Percentiles rank a stretch among this genome's conserved stretches.
These are phyloP conservation scores for Ilyonectria sp. DNA, from an alignment of 2,329 filamentous ascomycete genomes.

Conservation along the genomic window DNA sequence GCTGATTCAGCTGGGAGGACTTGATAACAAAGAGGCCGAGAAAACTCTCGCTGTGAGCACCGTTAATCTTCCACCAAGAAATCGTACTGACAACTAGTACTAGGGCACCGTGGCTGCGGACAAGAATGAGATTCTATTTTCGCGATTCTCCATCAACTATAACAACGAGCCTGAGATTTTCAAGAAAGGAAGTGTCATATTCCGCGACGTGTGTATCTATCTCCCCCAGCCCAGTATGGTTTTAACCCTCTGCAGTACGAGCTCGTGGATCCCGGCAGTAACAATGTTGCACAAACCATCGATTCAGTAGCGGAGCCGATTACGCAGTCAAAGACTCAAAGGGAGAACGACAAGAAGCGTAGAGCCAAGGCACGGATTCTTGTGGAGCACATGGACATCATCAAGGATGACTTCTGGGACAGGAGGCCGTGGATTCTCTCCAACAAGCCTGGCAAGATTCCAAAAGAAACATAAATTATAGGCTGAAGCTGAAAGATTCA, in stretches of 20 bases:
- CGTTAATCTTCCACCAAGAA: neutral
- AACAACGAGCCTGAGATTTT: conserved; percentile 95
- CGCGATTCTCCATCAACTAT: conserved; percentile 92
- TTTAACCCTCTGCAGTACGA: conserved; percentile 71
- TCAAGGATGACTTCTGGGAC: conserved; percentile 96
- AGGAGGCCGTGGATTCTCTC: conserved; percentile 87
- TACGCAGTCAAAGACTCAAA: conserved; percentile 81
- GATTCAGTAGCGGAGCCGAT: conserved; percentile 67
- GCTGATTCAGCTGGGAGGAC: conserved; percentile 82
- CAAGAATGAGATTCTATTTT: conserved; percentile 97
- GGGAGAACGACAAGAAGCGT: conserved; percentile 86
- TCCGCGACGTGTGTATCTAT: conserved; percentile 76
- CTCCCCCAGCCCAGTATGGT: neutral
- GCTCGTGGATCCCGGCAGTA: conserved; percentile 72
- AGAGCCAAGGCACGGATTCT: conserved; percentile 85
- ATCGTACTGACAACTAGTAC: conserved; percentile 37
- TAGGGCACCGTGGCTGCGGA: conserved; percentile 88
- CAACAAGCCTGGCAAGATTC: conserved; percentile 79
- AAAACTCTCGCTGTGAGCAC: conserved; percentile 78
- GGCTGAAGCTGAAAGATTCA: too few relatives aligned
- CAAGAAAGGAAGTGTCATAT: conserved; percentile 93
- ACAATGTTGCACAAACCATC: conserved; percentile 62
- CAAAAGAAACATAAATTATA: conserved; percentile 66
- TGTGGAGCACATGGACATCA: conserved; percentile 91
- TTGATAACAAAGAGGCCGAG: conserved; percentile 85